Evolutionary conservation across 805 yeast genomes (phyloP).

Genomic region (Candida parachauliodes): DNA sequence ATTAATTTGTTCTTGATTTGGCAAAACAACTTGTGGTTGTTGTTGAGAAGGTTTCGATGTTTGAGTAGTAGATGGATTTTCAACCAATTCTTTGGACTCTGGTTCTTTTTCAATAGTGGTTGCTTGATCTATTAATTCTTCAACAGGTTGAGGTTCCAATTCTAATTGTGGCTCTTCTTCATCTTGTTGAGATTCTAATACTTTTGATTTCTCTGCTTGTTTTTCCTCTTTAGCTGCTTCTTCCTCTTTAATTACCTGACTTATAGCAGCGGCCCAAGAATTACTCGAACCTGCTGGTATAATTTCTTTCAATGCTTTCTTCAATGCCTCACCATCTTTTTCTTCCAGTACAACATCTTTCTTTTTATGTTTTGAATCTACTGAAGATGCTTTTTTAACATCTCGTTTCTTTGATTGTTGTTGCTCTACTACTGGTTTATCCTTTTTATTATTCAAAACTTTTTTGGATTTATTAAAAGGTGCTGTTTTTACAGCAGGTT

Average conservation of each 20-base stretch:
- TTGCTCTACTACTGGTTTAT: conserved; percentile 10
- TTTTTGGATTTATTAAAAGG: conserved; percentile 21
- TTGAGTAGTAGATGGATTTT: conserved; percentile 4
- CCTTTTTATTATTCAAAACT: conserved; percentile 2
- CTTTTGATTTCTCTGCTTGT: conserved; percentile 8
- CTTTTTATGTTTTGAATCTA: background rate
- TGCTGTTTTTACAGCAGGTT: conserved; percentile 42
- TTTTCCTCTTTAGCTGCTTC: conserved; percentile 10
- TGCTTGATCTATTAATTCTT: background rate
- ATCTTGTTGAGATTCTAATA: conserved; percentile 14
- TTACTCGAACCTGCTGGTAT: background rate
- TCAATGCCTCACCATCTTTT: conserved; percentile 4
- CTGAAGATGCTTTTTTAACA: conserved; percentile 6
- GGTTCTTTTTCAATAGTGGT: background rate
- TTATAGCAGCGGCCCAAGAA: conserved; percentile 42
- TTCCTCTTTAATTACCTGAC: conserved; percentile 22
- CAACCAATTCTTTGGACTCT: conserved; percentile 11
- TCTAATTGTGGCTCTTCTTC: conserved; percentile 13
- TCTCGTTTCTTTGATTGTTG: conserved; percentile 2
- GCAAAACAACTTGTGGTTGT: conserved; percentile 43
- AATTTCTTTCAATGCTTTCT: background rate
- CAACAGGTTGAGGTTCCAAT: conserved; percentile 3
- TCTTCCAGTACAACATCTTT: conserved; percentile 1
- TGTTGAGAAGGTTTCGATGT: background rate
- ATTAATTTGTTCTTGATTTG: conserved; percentile 44